Conservation (phyloP, 78 protist species). For the Dictyostelium purpureum region DNA sequence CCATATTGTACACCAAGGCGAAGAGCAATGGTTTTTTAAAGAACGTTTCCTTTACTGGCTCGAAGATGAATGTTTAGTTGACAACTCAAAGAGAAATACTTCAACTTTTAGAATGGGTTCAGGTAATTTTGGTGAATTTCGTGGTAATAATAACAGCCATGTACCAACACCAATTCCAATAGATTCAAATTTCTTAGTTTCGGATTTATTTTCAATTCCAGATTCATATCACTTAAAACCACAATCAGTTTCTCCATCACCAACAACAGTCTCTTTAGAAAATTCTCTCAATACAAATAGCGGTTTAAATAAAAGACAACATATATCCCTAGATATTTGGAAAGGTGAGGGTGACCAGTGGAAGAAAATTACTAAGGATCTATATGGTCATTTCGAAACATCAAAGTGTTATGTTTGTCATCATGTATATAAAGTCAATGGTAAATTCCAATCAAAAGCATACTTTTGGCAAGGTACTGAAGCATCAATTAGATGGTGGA, state of each 20-base stretch:
- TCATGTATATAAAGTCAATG: constrained; percentile 18
- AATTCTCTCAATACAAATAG: no score
- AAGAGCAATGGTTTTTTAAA: constrained; percentile 69
- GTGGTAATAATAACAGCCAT: neutral
- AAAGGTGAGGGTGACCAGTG: constrained; percentile 28
- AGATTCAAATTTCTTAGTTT: constrained; percentile 5
- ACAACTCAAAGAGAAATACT: constrained; percentile 21
- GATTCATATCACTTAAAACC: neutral
- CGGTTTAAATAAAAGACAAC: neutral
- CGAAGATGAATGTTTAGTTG: constrained; percentile 62
- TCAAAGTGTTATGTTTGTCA: constrained; percentile 51
- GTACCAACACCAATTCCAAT: constrained; percentile 48
- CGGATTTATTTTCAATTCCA: constrained; percentile 19
- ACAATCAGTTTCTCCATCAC: constrained; percentile 10
- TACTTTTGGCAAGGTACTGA: constrained; percentile 69
- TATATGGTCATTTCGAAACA: constrained; percentile 32
- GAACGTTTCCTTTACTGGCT: constrained; percentile 71
- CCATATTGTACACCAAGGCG: constrained; percentile 64
- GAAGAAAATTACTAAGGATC: constrained; percentile 15
- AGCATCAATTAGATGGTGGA: constrained; percentile 64
- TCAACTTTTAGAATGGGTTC: neutral
- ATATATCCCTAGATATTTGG: constrained; percentile 49
- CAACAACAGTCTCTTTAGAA: neutral
- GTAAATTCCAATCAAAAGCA: neutral
- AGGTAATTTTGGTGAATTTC: neutral